Evolutionary conservation across 805 yeast species (phyloP).

Genomic region (Lachancea nothofagi): DNA sequence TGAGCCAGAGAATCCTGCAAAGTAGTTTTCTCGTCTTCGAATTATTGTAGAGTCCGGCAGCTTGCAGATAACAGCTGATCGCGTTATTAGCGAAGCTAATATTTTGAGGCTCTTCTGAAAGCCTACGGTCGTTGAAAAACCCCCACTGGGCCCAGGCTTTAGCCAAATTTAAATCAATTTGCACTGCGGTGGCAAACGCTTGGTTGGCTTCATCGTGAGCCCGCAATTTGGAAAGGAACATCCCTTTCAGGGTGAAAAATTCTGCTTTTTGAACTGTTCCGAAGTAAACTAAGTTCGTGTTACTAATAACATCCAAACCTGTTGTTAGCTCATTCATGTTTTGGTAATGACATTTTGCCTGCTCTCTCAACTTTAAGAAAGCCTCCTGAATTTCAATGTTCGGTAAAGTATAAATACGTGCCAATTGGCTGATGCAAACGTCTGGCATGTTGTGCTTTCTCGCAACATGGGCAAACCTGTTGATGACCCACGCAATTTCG

Average conservation of each 20-base stretch:
- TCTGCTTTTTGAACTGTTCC: slow-evolving; percentile 98
- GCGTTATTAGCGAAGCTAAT: slow-evolving; percentile 88
- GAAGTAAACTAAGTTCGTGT: slow-evolving; percentile 91
- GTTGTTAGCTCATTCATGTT: slow-evolving; percentile 86
- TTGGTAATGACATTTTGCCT: slow-evolving; percentile 95
- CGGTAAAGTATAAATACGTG: slow-evolving; percentile 91
- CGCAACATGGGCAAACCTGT: slow-evolving; percentile 97
- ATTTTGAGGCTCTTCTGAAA: slow-evolving; percentile 77
- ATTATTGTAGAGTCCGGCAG: slow-evolving; percentile 92
- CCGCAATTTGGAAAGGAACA: slow-evolving; percentile 88
- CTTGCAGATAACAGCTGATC: slow-evolving; percentile 91
- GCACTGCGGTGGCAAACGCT: slow-evolving; percentile 97
- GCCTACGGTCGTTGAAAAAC: slow-evolving; percentile 80
- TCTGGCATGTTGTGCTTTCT: slow-evolving; percentile 95
- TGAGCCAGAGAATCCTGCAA: slow-evolving; percentile 89
- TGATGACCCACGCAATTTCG: slow-evolving; percentile 98
- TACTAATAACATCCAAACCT: slow-evolving; percentile 93
- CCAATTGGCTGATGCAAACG: slow-evolving; percentile 87
- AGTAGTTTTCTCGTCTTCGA: slow-evolving; percentile 83
- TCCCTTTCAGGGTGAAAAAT: slow-evolving; percentile 94
- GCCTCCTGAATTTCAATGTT: slow-evolving; percentile 98
- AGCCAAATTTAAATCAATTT: slow-evolving; percentile 86
- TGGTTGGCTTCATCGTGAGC: slow-evolving; percentile 94
- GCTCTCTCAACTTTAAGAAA: slow-evolving; percentile 89
- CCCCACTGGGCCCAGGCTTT: slow-evolving; percentile 99